Evolutionary conservation across 1,284 basidiomycete species (phyloP), one percentile per base, ranked within the genome.

Genomic region (Pholiota adiposa): DNA sequence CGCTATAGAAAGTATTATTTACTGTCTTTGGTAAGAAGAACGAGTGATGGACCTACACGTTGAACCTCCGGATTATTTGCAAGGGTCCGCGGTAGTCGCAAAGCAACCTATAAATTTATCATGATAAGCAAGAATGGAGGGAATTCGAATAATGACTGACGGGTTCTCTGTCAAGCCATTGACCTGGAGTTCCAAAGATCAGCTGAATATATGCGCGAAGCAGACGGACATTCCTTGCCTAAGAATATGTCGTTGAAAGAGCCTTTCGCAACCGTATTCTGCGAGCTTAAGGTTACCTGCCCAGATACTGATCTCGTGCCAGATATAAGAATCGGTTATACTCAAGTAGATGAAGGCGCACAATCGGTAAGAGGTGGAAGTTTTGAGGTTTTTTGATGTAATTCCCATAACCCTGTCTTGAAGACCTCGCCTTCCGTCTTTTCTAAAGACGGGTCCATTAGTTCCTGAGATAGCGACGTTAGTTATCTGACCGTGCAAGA

Each of bases 281-380:
- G 67, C 41, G 69, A 71, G 18, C 64, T 70, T 43, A 70, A 56
- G 14, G 64, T 65, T 11, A 82, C 70, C 62, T 80, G 78, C n/a
- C 79, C 79, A 16, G 76, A 79, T 46, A 82, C 79, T 81, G 52
- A 25, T 43, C 40, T 33, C 11, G 11, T 36, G 21, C n/a, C n/a
- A n/a, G 36, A 25, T 25, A 46, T 21, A 9, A 29, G 29, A 23
- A 16, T 44, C 19, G 14, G 34, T 33, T 33, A 21, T 3, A 21
- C 29, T 31, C 25, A 14, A 36, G n/a, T n/a, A n/a, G 31, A 33
- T 31, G 6, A n/a, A 33, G 23, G 65, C 78, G 59, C 62, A 81
- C 79, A 65, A 60, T 81, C 77, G 40, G 69, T 71, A 57, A 78
- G 69, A 3, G 77, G 78, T 33, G 79, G 78, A 9, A 80, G 62